phyloP scores from a whole-genome alignment of 2,329 filamentous ascomycete genomes.

The Saccharata proteae region DNA sequence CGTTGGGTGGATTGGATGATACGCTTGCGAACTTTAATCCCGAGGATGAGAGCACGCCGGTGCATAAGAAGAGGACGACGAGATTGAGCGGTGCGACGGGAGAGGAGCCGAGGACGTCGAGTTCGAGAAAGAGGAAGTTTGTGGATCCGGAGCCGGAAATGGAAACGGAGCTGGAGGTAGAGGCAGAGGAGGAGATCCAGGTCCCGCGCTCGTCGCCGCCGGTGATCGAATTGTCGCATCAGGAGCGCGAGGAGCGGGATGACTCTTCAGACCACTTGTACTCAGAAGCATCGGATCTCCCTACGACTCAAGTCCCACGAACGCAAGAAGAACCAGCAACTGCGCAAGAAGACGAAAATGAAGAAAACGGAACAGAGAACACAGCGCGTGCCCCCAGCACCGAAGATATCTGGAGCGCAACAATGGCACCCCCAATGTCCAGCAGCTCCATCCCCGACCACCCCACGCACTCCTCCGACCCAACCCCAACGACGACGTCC shows the following conservation, averaged over 20 bases:
- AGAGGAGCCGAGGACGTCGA: conserved; percentile 15
- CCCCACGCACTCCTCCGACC: background rate
- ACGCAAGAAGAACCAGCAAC: conserved; percentile 1
- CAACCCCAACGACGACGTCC: background rate
- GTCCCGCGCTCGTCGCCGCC: conserved; percentile 28
- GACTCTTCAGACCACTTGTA: conserved; percentile 5
- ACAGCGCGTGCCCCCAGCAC: too few relatives aligned
- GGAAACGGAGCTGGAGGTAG: background rate
- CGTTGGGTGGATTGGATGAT: conserved; percentile 26
- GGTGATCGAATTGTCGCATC: conserved; percentile 15
- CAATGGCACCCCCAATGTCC: conserved; percentile 32
- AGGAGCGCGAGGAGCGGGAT: conserved; percentile 2
- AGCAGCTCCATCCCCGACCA: conserved; percentile 19
- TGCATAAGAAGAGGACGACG: conserved; percentile 30
- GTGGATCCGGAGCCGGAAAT: background rate
- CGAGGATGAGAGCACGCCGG: conserved; percentile 57
- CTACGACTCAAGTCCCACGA: conserved; percentile 1
- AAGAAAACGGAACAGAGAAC: too few relatives aligned
- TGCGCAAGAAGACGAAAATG: background rate
- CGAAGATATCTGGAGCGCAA: conserved; percentile 24
- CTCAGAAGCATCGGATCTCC: conserved; percentile 3
- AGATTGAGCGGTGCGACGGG: background rate
- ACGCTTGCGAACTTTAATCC: conserved; percentile 36
- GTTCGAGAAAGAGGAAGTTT: conserved; percentile 27
- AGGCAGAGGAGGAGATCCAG: conserved; percentile 17